Evolutionary conservation across 257 asterid genomes (phyloP).

Genomic region (Rubia yunnanensis): DNA sequence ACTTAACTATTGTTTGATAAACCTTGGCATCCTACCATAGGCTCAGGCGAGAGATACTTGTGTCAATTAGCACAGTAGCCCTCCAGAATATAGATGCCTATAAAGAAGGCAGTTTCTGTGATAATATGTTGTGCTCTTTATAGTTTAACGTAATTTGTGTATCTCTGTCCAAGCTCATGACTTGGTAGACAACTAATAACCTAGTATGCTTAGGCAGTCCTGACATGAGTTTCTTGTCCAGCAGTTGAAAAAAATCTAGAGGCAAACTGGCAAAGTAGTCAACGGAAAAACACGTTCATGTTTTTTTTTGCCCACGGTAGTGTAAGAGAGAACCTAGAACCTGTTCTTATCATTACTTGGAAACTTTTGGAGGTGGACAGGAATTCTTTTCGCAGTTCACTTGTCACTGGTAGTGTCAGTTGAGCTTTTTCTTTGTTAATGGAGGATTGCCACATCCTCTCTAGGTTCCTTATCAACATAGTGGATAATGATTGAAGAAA

Average conservation of each 20-base stretch:
- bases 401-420: conserved; percentile 4
- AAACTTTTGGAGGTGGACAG: conserved; percentile 17
- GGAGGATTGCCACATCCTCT: conserved; percentile 10
- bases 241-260: neutral
- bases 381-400: conserved; percentile 21
- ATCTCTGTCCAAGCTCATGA: neutral
- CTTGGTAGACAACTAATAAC: neutral
- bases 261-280: neutral
- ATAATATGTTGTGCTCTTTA: neutral
- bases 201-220: neutral
- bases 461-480: conserved; percentile 23
- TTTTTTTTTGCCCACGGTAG: neutral
- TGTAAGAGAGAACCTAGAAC: neutral
- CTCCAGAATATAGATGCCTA: neutral
- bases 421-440: neutral
- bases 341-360: conserved; percentile 3
- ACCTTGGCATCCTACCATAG: neutral
- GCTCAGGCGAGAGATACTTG: neutral
- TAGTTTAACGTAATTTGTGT: conserved; percentile 3
- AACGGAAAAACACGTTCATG: neutral
- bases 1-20: neutral
- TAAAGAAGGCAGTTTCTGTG: neutral
- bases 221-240: neutral
- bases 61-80: neutral
- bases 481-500: conserved; percentile 11